Base-by-base conservation (phyloP, 257 asterid species). In the Gentiana dahurica region DNA sequence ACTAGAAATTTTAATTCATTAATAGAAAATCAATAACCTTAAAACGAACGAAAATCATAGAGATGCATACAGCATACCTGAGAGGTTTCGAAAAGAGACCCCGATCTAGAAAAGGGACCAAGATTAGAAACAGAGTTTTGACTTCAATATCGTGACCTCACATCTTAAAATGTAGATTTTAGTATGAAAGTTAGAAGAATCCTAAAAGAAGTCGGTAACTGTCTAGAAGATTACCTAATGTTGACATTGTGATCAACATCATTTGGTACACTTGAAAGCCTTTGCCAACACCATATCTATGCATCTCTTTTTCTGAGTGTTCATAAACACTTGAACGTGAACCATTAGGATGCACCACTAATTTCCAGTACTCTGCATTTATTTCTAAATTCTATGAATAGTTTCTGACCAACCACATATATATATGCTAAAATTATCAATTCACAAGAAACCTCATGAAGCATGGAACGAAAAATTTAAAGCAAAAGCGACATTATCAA, bases 381-480 rank as follows among this genome's bases (percentile, higher is more conserved):
- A 88, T 71, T 65, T 88, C 95, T 70, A 87, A 68, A 63, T 80
- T 82, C 64, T 55, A 43, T 0, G 93, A 75, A 53, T 95, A 80
- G 77, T 88, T 88, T 34, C 93, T 90, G n/a, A 95, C 96, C 79
- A 88, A 57, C 96, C 96, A 88, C 53, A 64, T 85, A 51, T 84
- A 85, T 95, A 75, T 88, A 93, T 65, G 83, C 96, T 88, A 76
- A 66, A 58, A 56, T 51, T 63, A 50, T 43, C 37, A 54, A 65
- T 41, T 41, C 46, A 41, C 12, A 43, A 1, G 4, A 53, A 56
- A 15, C 24, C 24, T 15, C 24, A 15, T 15, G 24, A 15, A 15
- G 24, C 24, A 15, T 15, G 24, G 24, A 15, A 15, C 24, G 24
- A 15, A 15, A 15, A 15, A 15, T 15, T 15, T 15, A 15, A 15